These are phyloP conservation scores for Medicago arabica DNA, from an alignment of 306 rosid genomes.

Conservation along the genomic window DNA sequence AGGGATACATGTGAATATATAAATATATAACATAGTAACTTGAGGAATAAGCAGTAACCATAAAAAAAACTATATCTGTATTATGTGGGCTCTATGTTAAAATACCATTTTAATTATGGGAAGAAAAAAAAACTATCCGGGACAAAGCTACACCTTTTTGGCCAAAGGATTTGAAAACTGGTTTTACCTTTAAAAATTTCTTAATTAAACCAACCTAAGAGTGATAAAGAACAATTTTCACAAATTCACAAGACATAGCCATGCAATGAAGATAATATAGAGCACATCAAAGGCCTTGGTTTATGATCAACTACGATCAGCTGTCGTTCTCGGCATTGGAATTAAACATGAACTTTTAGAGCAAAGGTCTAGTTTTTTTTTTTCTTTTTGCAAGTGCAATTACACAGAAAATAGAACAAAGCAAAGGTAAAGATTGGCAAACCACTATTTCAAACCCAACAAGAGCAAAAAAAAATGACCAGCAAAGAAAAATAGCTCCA, in stretches of 20 bases:
- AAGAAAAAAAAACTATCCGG: too few relatives aligned
- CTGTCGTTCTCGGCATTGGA: too few relatives aligned
- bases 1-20: too few relatives aligned
- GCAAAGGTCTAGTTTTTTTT: constrained; percentile 13
- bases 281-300: not conserved
- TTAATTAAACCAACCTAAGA: not conserved
- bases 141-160: too few relatives aligned
- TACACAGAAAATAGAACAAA: constrained; percentile 32
- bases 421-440: not conserved
- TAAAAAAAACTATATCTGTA: too few relatives aligned
- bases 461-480: constrained; percentile 37
- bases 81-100: too few relatives aligned
- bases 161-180: too few relatives aligned
- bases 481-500: constrained; percentile 37
- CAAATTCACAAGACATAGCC: not conserved
- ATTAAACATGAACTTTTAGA: not conserved
- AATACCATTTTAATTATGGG: too few relatives aligned
- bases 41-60: too few relatives aligned
- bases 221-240: not conserved
- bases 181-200: too few relatives aligned
- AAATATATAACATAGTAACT: too few relatives aligned
- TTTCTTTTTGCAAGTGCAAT: constrained; percentile 23
- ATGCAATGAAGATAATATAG: not conserved
- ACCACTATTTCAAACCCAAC: constrained; percentile 37
- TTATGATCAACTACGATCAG: too few relatives aligned